These are phyloP conservation scores for Tricholoma saponaceum DNA, from an alignment of 768 basidiomycete species.

Conservation along the genomic window DNA sequence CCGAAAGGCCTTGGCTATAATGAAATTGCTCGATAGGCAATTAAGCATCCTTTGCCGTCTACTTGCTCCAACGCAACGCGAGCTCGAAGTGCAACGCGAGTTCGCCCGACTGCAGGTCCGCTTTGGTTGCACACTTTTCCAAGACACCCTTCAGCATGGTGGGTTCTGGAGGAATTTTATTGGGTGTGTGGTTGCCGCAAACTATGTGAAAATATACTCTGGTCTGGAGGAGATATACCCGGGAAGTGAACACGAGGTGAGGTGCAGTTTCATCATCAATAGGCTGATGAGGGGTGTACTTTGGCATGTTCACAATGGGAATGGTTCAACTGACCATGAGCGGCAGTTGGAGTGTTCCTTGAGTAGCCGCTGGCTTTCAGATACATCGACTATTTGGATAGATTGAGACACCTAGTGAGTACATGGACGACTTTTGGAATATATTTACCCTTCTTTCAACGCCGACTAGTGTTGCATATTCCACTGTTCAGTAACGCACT, in stretches of 20 bases:
- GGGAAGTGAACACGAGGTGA: neutral
- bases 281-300: neutral
- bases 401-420: neutral
- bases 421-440: neutral
- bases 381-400: conserved; percentile 1
- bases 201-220: neutral
- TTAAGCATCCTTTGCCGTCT: neutral
- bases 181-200: neutral
- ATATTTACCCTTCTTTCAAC: no score
- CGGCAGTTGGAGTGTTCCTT: neutral
- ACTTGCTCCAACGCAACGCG: neutral
- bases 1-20: neutral
- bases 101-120: conserved; percentile 1
- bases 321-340: neutral
- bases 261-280: neutral
- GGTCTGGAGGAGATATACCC: neutral
- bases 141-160: neutral
- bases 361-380: neutral
- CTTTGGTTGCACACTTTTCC: neutral
- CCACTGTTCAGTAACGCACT: no score
- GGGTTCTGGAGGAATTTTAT: neutral
- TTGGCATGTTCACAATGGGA: neutral
- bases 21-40: conserved; percentile 1
- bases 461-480: no score
- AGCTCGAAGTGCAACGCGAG: neutral